phyloP scores from a whole-genome alignment of 495 filamentous ascomycete species.

The Sordaria brevicollis region DNA sequence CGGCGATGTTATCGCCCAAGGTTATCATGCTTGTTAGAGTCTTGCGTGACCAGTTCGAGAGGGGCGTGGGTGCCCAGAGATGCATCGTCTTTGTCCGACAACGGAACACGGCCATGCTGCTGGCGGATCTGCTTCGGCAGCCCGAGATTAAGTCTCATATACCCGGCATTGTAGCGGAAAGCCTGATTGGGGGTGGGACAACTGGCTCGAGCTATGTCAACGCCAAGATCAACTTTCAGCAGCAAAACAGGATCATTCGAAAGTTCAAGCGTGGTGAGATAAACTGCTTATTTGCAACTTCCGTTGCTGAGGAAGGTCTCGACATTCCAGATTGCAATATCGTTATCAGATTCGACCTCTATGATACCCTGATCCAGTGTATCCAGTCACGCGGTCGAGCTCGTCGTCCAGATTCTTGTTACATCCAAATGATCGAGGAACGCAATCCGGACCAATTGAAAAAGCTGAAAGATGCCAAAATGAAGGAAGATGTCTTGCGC shows the following conservation, averaged over 20 bases:
- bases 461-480: constrained; percentile 37
- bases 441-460: constrained; percentile 54
- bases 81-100: constrained; percentile 85
- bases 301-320: constrained; percentile 88
- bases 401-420: constrained; percentile 63
- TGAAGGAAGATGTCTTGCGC: constrained; percentile 49
- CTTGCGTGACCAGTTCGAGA: constrained; percentile 48
- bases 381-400: constrained; percentile 92
- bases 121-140: constrained; percentile 54
- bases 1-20: constrained; percentile 56
- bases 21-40: constrained; percentile 50
- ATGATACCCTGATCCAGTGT: constrained; percentile 85
- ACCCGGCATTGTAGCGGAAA: constrained; percentile 50
- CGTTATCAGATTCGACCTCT: constrained; percentile 84
- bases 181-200: constrained; percentile 36
- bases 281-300: constrained; percentile 88
- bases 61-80: constrained; percentile 42
- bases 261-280: constrained; percentile 71
- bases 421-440: constrained; percentile 72
- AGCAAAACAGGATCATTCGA: constrained; percentile 66
- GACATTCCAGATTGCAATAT: constrained; percentile 95
- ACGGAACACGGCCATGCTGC: constrained; percentile 64
- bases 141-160: constrained; percentile 34
- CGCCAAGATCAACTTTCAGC: constrained; percentile 50
- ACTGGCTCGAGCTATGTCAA: constrained; percentile 15